Base-by-base conservation (phyloP, 352 stramenopile genomes). In the Phytopythium mirpurense region DNA sequence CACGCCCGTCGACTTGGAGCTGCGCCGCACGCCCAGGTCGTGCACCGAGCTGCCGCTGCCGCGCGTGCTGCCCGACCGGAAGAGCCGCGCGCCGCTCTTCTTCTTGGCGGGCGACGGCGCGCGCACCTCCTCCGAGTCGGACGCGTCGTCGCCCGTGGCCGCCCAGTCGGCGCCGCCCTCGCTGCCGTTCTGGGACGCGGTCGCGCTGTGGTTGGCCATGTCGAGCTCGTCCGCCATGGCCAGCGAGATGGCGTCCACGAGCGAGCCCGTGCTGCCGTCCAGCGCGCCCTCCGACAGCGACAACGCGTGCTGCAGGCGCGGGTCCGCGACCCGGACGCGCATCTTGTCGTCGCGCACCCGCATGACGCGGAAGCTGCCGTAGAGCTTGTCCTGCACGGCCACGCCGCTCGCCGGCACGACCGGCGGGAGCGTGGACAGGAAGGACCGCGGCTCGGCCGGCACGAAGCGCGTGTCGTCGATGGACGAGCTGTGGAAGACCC, bases 391-490 rank as follows among this genome's bases (percentile, higher is more conserved):
- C 59, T 93, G 82, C 5, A 91, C 66, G 1, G 57, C 54, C 3
- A 83, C 60, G 3, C 72, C 72, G 1, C 67, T 78, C n/a, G 58
- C 48, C 32, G 76, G 74, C 1, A 83, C 63, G 3, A 78, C 56
- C 4, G 77, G 77, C 29, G 54, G 34, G 9, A 88, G 62, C 21
- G 72, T 42, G 9, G 51, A 37, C 16, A 89, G 38, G 56, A 86
- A 93, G 10, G 73, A 72, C 32, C 66, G 71, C 8, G 79, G 83
- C 54, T 89, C 76, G 1, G 72, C 56, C 10, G 83, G 83, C 11
- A 90, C 59, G 53, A 91, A 88, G 1, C 73, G 79, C 8, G 69
- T 68, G 42, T 89, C 80, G 40, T 93, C 80, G 32, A 90, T 78
- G 15, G 79, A 59, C 8, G 78, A 88, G 59, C 64, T 86, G 32